phyloP scores from a whole-genome alignment of 75 land plant species.

The Larix kaempferi region DNA sequence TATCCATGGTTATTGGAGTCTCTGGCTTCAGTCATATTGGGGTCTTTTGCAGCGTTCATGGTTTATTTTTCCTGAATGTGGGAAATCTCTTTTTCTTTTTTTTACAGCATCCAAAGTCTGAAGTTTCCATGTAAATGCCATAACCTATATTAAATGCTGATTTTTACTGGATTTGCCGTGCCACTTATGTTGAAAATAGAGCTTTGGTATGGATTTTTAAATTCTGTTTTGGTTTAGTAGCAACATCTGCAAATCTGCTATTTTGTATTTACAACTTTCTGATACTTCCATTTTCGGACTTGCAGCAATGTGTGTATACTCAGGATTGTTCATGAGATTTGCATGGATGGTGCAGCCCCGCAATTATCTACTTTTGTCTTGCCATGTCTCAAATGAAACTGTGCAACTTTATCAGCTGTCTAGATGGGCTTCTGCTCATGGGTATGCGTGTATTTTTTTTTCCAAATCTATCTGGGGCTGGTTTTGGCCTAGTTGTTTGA shows the following conservation, averaged over 20 bases:
- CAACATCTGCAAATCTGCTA: not conserved
- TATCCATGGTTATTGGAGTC: not conserved
- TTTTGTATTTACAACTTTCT: not conserved
- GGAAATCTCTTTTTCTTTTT: too few species aligned
- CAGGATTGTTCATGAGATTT: slow-evolving; percentile 88
- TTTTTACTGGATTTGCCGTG: not conserved
- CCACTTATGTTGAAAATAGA: not conserved
- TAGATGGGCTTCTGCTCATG: slow-evolving; percentile 71
- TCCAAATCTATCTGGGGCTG: too few species aligned
- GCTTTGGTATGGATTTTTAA: not conserved
- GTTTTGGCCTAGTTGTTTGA: too few species aligned
- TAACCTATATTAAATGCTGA: not conserved
- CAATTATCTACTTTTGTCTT: slow-evolving; percentile 77
- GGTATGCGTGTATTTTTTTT: not conserved
- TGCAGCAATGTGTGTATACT: slow-evolving; percentile 94
- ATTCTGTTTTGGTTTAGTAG: not conserved
- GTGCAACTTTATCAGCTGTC: slow-evolving; percentile 91
- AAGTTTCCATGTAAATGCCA: too few species aligned
- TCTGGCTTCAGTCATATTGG: too few species aligned
- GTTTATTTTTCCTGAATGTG: too few species aligned
- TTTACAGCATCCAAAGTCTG: too few species aligned
- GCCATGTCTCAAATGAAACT: slow-evolving; percentile 89
- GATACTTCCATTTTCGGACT: slow-evolving; percentile 4
- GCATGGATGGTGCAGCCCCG: slow-evolving; percentile 98
- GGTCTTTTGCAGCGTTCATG: too few species aligned